Base-by-base conservation (phyloP, 2,329 filamentous ascomycete genomes). In the Colletotrichum sp. region DNA sequence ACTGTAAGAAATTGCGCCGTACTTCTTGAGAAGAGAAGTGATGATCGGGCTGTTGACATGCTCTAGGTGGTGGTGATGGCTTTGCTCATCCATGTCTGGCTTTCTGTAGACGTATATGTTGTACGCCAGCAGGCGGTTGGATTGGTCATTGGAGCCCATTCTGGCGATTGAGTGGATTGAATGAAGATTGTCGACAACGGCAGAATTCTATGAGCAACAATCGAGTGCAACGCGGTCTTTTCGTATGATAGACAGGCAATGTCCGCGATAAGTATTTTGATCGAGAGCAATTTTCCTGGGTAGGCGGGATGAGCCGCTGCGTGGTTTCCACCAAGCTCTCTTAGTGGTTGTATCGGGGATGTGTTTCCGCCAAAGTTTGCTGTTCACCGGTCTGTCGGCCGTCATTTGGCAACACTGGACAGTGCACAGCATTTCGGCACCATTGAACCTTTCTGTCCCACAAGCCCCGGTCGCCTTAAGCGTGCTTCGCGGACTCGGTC, bases 11-110 rank as follows among this genome's bases (percentile, higher is more conserved):
- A 72, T 27, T 4, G 63, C 69, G 1, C 69, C 69, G 19, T 72
- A 72, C 15, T 59, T 72, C 27, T 68, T n/a, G 7, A 72, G 63
- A 5, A 72, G 63, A 4, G 48, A n/a, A 12, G 16, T 60, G 1
- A 72, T 68, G 25, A 72, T 72, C 0, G 69, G 69, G 9, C 30
- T 72, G 34, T 72, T 72, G 8, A 72, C 69, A 7, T 44, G 27
- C 32, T 72, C 69, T 0, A 68, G 5, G 48, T 72, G 69, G 2
- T 68, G 15, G 48, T 72, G 69, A 8, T 72, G 63, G 32, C 69
- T 72, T 12, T 68, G 63, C n/a, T 72, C 63, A 16, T 72, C 63
- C 64, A 68, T 67, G 7, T 19, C 69, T 68, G 63, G 32, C 28
- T 72, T 72, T 8, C 19, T 72, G 12, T 60, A 60, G 34, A 72